Percentiles rank a stretch among this genome's conserved stretches.
phyloP scores from a whole-genome alignment of 2,329 filamentous ascomycete genomes.

The Aspergillus pseudoterreus region DNA sequence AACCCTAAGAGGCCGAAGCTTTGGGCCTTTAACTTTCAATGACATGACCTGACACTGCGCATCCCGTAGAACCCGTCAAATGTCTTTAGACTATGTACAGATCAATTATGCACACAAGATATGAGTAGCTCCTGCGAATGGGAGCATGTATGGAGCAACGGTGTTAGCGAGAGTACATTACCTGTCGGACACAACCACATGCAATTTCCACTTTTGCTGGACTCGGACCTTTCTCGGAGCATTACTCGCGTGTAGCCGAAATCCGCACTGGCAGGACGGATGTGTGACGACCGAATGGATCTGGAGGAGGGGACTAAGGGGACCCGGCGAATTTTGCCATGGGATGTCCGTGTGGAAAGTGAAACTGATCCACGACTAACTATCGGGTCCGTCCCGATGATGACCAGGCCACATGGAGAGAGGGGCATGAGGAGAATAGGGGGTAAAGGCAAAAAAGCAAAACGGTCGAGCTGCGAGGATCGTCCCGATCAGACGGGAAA shows the following conservation, averaged over 20 bases:
- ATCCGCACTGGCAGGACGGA: constrained; percentile 9
- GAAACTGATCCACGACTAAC: too few relatives aligned
- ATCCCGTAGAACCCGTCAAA: neutral
- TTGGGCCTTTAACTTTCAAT: neutral
- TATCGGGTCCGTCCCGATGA: too few relatives aligned
- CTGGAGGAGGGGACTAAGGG: constrained; percentile 1
- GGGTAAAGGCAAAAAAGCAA: neutral
- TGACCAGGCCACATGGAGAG: neutral
- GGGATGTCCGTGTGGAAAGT: neutral
- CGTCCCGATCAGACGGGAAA: neutral
- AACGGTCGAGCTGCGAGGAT: too few relatives aligned
- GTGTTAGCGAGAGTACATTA: neutral
- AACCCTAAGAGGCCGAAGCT: neutral
- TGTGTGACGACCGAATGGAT: constrained; percentile 10
- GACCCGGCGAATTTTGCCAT: constrained; percentile 12
- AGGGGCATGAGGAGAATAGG: neutral
- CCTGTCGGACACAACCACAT: too few relatives aligned
- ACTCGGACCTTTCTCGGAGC: constrained; percentile 15
- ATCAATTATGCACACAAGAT: neutral
- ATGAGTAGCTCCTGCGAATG: neutral
- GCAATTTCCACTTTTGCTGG: neutral
- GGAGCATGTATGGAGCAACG: neutral
- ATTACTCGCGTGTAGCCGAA: constrained; percentile 17
- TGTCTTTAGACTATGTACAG: too few relatives aligned
- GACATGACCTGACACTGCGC: neutral